Conservation (phyloP, 2,329 filamentous ascomycete genomes). For the Grosmannia serpens region DNA sequence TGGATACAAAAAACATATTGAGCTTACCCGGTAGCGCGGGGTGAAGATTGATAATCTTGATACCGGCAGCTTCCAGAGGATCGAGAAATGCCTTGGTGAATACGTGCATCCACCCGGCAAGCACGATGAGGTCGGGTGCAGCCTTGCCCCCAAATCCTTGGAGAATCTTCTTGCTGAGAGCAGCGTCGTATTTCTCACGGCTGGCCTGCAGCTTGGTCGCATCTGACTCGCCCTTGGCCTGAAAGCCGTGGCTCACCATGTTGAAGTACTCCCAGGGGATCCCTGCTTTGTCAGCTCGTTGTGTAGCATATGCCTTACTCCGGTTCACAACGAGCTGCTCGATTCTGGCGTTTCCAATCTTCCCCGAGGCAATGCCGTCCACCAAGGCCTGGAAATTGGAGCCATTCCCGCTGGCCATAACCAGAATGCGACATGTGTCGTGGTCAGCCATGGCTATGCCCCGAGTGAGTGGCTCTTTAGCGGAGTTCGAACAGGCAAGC, state of each 20-base stretch:
- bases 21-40: conserved; percentile 54
- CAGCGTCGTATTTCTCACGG: conserved; percentile 61
- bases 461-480: neutral
- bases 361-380: conserved; percentile 29
- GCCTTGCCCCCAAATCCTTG: conserved; percentile 23
- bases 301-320: conserved; percentile 32
- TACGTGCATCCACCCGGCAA: conserved; percentile 83
- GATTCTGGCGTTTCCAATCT: conserved; percentile 31
- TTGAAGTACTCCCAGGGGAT: conserved; percentile 78
- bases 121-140: conserved; percentile 62
- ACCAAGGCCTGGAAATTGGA: conserved; percentile 69
- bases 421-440: conserved; percentile 31
- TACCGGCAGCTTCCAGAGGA: conserved; percentile 48
- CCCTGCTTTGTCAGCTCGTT: conserved; percentile 30
- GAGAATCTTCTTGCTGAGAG: conserved; percentile 58
- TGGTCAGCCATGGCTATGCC: neutral
- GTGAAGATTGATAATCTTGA: conserved; percentile 74
- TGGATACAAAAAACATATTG: neutral
- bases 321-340: conserved; percentile 36
- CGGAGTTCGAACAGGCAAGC: neutral
- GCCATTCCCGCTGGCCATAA: conserved; percentile 63
- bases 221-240: conserved; percentile 47
- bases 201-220: conserved; percentile 40
- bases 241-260: conserved; percentile 59
- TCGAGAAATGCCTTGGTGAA: conserved; percentile 58